Evolutionary conservation across 192 early-diverging fungal species (phyloP).

Genomic region (Chytriomyces confervae): DNA sequence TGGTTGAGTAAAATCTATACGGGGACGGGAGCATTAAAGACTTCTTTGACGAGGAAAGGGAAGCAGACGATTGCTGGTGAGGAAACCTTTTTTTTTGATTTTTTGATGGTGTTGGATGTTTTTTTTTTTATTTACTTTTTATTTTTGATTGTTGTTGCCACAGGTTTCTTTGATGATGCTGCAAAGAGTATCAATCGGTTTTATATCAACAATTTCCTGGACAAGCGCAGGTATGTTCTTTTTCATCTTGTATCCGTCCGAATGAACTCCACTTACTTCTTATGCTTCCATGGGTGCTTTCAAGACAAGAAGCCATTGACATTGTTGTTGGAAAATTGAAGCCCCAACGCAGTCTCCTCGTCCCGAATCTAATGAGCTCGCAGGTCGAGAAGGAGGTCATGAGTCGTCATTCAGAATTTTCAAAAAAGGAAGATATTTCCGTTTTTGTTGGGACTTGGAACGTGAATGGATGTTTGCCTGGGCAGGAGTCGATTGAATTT

Average conservation of each 20-base stretch:
- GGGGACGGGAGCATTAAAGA: slow-evolving; percentile 95
- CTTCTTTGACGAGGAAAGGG: slow-evolving; percentile 85
- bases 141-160: neutral
- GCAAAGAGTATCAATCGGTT: slow-evolving; percentile 92
- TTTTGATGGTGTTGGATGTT: too few species aligned
- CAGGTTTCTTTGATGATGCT: slow-evolving; percentile 87
- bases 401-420: slow-evolving; percentile 56
- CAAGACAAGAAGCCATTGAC: slow-evolving; percentile 91
- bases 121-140: too few species aligned
- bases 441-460: slow-evolving; percentile 91
- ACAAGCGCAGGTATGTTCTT: slow-evolving; percentile 65
- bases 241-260: neutral
- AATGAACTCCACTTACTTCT: neutral
- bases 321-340: slow-evolving; percentile 70
- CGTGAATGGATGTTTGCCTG: slow-evolving; percentile 78
- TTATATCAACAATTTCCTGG: slow-evolving; percentile 95
- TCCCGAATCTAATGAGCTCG: slow-evolving; percentile 50
- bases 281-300: too few species aligned
- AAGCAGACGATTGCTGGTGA: slow-evolving; percentile 77
- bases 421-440: slow-evolving; percentile 59
- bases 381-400: slow-evolving; percentile 42
- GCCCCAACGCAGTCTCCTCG: slow-evolving; percentile 33
- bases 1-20: slow-evolving; percentile 90
- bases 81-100: neutral
- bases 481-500: slow-evolving; percentile 52